phyloP scores from a whole-genome alignment of 306 rosid species.

The Neltuma alba region DNA sequence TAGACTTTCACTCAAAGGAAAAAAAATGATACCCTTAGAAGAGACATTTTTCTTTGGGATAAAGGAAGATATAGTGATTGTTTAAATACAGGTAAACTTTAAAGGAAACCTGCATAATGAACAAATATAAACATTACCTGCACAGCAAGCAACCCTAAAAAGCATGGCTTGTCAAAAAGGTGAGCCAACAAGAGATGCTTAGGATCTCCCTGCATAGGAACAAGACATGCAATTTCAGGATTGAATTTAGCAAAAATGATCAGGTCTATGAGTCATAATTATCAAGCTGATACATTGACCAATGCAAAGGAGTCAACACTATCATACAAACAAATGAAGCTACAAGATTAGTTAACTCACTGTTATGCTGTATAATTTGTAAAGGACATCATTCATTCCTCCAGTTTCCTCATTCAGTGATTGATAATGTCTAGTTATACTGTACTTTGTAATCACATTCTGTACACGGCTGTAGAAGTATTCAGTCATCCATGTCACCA shows the following conservation, averaged over 20 bases:
- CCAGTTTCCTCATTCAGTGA: slow-evolving; percentile 86
- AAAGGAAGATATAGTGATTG: slow-evolving; percentile 5
- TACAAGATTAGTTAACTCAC: slow-evolving; percentile 49
- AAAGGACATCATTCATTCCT: slow-evolving; percentile 98
- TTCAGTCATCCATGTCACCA: slow-evolving; percentile 80
- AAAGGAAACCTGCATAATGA: slow-evolving; percentile 6
- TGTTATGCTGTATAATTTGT: slow-evolving; percentile 68
- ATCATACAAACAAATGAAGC: slow-evolving; percentile 3
- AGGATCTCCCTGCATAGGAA: slow-evolving; percentile 47
- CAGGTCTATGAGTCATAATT: background rate
- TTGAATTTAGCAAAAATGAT: slow-evolving; percentile 13
- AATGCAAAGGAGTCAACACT: background rate
- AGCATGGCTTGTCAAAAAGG: slow-evolving; percentile 81
- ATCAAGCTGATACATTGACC: background rate
- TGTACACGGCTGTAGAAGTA: slow-evolving; percentile 84
- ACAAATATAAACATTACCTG: slow-evolving; percentile 44
- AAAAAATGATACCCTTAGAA: too few species aligned
- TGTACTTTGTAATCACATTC: slow-evolving; percentile 61
- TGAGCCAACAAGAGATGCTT: slow-evolving; percentile 73
- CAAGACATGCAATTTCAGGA: slow-evolving; percentile 14
- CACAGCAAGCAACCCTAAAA: slow-evolving; percentile 68
- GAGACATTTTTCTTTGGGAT: background rate
- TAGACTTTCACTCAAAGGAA: too few species aligned
- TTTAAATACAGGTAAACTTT: background rate
- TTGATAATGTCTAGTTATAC: slow-evolving; percentile 60